Percentiles rank a stretch among this genome's conserved stretches.
These are phyloP conservation scores for Boletus tomentosulus DNA, from an alignment of 768 basidiomycete species.

Conservation along the genomic window DNA sequence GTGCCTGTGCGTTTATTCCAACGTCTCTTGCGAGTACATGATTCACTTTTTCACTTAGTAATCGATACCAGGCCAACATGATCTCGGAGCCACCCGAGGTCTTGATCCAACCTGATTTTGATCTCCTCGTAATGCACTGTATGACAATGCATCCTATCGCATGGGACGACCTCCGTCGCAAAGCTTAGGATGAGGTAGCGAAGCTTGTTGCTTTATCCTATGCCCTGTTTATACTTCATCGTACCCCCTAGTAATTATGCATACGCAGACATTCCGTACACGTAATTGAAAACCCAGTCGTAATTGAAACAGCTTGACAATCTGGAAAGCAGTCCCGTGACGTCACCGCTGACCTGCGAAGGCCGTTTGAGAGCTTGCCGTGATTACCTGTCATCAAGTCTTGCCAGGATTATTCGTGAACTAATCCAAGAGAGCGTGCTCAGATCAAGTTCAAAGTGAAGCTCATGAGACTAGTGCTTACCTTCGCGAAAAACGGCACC, in stretches of 20 bases:
- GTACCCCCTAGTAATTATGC: slow-evolving; percentile 16
- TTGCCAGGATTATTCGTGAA: not conserved
- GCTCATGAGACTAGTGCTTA: slow-evolving; percentile 23
- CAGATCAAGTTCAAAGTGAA: slow-evolving; percentile 1
- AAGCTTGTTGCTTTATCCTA: slow-evolving; percentile 3
- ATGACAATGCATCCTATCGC: slow-evolving; percentile 43
- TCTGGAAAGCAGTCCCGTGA: not conserved
- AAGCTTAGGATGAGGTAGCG: slow-evolving; percentile 1
- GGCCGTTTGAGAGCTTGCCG: not conserved
- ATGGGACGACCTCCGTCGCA: slow-evolving; percentile 42
- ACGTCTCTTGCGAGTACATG: not conserved
- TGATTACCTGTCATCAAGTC: not conserved
- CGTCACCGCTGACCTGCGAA: not conserved
- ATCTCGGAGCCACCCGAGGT: slow-evolving; percentile 29
- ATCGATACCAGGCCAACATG: slow-evolving; percentile 26
- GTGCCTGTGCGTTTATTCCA: slow-evolving; percentile 45
- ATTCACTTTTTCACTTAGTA: slow-evolving; percentile 12
- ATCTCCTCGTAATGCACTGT: slow-evolving; percentile 48
- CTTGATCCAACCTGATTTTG: slow-evolving; percentile 28
- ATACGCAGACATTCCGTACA: not conserved
- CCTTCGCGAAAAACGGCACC: slow-evolving; percentile 22
- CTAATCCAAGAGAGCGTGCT: not conserved
- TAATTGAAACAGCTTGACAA: not conserved
- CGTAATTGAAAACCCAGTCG: slow-evolving; percentile 2
- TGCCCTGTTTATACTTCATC: slow-evolving; percentile 8